Evolutionary conservation across 768 basidiomycete genomes (phyloP), one percentile per base, ranked within the genome.

Genomic region (Peribolospora baueri): DNA sequence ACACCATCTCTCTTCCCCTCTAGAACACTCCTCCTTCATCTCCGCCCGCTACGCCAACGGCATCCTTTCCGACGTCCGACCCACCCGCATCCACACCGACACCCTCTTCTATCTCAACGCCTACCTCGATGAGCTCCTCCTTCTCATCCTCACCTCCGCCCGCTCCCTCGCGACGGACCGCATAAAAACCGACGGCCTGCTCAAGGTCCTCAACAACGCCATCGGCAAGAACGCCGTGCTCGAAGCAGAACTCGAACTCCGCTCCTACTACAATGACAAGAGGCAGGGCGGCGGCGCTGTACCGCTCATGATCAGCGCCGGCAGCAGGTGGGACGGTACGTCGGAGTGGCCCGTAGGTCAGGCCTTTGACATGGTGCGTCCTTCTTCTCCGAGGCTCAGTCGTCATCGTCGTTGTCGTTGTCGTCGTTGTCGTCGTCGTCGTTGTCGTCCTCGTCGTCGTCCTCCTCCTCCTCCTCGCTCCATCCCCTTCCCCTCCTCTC

Each of bases 31-130:
- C 25, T 25, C 70, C 53, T 93, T 84, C 68, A 78, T 91, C 59
- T 86, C 84, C 36, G 69, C 78, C 25, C 78, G 79, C 61, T 87
- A 84, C 45, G 87, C 87, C 51, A 85, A 93, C 69, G 79, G 84
- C 60, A 83, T 91, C 64, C 78, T 93, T 54, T 88, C 85, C 57
- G 88, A 93, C 63, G 77, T 90, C 56, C 79, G 87, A 14, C 85
- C 85, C 37, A 88, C 84, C 61, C 81, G 79, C 66, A 76, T 90
- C 68, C 78, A 79, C 61, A 64, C 72, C 36, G 81, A 86, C 55
- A 81, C 83, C 13, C 76, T 91, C 51, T 72, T 71, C 56, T 75
- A 75, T 58, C 75, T 86, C 70, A 87, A 87, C 66, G 76, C 78
- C 58, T 70, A 86, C 51, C 74, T 87, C 56, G 85, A 87, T 69